Conservation (phyloP, 768 basidiomycete genomes). For the Lactarius sp. region DNA sequence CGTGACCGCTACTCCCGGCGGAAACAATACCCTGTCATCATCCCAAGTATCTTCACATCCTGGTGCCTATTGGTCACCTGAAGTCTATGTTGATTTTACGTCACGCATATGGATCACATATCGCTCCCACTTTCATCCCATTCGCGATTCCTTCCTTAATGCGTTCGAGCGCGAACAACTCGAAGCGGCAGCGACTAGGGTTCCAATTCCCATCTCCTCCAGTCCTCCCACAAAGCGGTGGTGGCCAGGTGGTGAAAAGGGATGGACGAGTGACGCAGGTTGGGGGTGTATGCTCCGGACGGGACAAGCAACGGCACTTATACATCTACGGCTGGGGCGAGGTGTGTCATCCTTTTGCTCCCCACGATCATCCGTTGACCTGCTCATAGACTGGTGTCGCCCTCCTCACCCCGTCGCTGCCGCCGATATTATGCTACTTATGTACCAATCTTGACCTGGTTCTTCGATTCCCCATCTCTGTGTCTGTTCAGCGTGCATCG, state of each 20-base stretch:
- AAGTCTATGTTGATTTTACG: slow-evolving; percentile 85
- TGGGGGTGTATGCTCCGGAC: slow-evolving; percentile 94
- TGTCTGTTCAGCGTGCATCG: slow-evolving; percentile 94
- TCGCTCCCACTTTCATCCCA: slow-evolving; percentile 79
- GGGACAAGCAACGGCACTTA: slow-evolving; percentile 80
- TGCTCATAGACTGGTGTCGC: slow-evolving; percentile 70
- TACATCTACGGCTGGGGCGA: slow-evolving; percentile 69
- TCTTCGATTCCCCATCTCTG: slow-evolving; percentile 81
- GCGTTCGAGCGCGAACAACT: slow-evolving; percentile 35
- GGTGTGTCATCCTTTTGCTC: slow-evolving; percentile 39
- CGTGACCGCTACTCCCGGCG: slow-evolving; percentile 27
- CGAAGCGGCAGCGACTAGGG: slow-evolving; percentile 28
- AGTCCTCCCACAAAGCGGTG: slow-evolving; percentile 50
- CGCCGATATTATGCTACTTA: slow-evolving; percentile 71
- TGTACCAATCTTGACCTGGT: slow-evolving; percentile 90
- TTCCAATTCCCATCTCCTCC: slow-evolving; percentile 15
- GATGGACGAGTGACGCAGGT: slow-evolving; percentile 79
- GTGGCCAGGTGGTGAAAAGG: slow-evolving; percentile 68
- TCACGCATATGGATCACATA: slow-evolving; percentile 91
- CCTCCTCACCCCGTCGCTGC: slow-evolving; percentile 58
- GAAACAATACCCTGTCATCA: slow-evolving; percentile 35
- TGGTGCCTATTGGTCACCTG: slow-evolving; percentile 56
- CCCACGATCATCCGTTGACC: slow-evolving; percentile 2
- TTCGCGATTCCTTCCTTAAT: slow-evolving; percentile 55
- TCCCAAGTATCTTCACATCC: slow-evolving; percentile 24